Percentiles rank a stretch among this genome's conserved stretches.
Evolutionary conservation across 1,284 basidiomycete species (phyloP).

Genomic region (Austroboletus niveus): DNA sequence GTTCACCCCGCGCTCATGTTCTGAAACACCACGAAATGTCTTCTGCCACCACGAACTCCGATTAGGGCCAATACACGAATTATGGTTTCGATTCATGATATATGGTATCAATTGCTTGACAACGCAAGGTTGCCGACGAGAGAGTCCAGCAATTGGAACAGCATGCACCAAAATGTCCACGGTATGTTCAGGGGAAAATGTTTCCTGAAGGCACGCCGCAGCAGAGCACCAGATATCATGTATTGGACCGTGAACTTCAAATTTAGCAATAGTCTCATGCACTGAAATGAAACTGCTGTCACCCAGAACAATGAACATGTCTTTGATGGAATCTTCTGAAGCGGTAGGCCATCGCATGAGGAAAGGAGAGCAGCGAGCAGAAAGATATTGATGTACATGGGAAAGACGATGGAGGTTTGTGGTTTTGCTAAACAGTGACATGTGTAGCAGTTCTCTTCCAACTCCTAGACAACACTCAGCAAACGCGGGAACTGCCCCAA

Average conservation of each 20-base stretch:
- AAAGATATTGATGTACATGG: constrained; percentile 16
- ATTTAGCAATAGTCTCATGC: no score
- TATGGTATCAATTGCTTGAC: not conserved
- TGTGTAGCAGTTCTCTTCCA: constrained; percentile 33
- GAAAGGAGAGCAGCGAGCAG: not conserved
- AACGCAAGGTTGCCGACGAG: not conserved
- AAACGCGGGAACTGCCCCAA: constrained; percentile 36
- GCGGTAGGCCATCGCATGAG: not conserved
- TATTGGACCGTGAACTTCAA: constrained; percentile 41
- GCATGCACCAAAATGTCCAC: not conserved
- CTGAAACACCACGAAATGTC: not conserved
- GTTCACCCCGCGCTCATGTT: not conserved
- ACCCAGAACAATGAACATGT: not conserved
- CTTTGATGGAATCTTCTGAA: no score
- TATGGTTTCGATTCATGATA: not conserved
- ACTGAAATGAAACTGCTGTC: no score
- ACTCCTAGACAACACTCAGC: constrained; percentile 45
- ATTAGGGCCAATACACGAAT: not conserved
- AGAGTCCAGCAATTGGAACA: not conserved
- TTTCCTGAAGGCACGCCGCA: constrained; percentile 39
- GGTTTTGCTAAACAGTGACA: constrained; percentile 36
- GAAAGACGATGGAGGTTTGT: constrained; percentile 27
- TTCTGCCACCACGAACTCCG: not conserved
- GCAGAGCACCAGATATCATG: constrained; percentile 45
- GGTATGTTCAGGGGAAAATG: not conserved